Evolutionary conservation across 441 rosid genomes (phyloP), one percentile per base, ranked within the genome.

Genomic region (Brassica hybrid): DNA sequence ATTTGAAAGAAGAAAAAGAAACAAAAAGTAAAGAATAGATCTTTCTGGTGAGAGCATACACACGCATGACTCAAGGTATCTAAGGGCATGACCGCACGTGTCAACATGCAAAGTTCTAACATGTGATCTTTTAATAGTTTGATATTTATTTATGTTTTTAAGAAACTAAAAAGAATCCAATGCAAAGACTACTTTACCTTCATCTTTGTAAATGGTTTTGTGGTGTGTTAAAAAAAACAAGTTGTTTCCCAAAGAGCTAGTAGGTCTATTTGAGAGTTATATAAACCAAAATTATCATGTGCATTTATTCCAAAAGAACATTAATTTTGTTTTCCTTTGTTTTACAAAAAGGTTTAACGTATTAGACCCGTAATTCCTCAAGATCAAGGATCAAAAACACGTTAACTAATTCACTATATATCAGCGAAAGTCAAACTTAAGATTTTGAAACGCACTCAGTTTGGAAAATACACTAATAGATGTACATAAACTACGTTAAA

Each of bases 1-100:
- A 57, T n/a, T 17, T 32, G 12, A 50, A 7, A 54, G 16, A 59
- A n/a, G 59, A 54, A 54, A 54, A 67, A 23, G 32, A 73, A 62
- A 58, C 61, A 38, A 73, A 73, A 68, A 69, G 32, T 13, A 56
- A 63, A 79, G 54, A 73, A 73, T 64, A 68, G 71, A 79, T 79
- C 71, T 79, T 62, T 69, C 38, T 68, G 75, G 78, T 79, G 73
- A 72, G 80, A 72, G 52, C 48, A 9, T 60, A 41, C 27, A 54
- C 58, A 72, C 30, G 54, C 75, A 56, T 71, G 72, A 77, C 80
- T 73, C 71, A 79, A 79, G 74, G 82, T 74, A 79, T 79, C 75
- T 73, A 54, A 69, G 71, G 45, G 78, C 75, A 68, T 79, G 82
- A 69, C 67, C 78, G 66, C 82, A 73, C 78, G 82, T 79, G 82